Evolutionary conservation across 441 rosid genomes (phyloP), one percentile per base, ranked within the genome.

Genomic region (Caryocar brasiliense): DNA sequence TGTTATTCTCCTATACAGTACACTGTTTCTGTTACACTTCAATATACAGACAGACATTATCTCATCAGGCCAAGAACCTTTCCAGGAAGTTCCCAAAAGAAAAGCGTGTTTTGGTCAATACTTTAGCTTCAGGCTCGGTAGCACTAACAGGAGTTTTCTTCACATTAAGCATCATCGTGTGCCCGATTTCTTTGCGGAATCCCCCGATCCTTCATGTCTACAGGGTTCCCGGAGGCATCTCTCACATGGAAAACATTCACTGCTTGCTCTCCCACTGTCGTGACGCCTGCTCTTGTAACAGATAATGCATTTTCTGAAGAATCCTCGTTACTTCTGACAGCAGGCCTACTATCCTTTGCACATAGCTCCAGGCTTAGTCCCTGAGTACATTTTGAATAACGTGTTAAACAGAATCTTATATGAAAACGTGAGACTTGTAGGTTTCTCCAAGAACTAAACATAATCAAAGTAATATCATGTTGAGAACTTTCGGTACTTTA

Each of bases 341-440:
- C 65, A 86, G 68, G 1, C 97, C 97, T 36, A 83, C 85, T 80
- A 39, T 90, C 95, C 59, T 79, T 82, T n/a, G 94, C 93, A 1
- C 89, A 72, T 2, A 86, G 79, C 79, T 90, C 95, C 44, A 90
- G 67, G 64, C 94, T 79, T 56, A 85, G 47, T 32, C 97, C 97
- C 95, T 86, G 78, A 24, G 34, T 0, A 25, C 1, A 47, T 3
- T 4, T 9, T 6, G 12, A 20, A 23, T n/a, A n/a, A n/a, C n/a
- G n/a, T n/a, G n/a, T n/a, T n/a, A n/a, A n/a, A n/a, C n/a, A n/a
- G n/a, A n/a, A n/a, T n/a, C n/a, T n/a, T n/a, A n/a, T n/a, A n/a
- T n/a, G n/a, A n/a, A n/a, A n/a, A n/a, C n/a, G n/a, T n/a, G n/a
- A n/a, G n/a, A n/a, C n/a, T n/a, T n/a, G n/a, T n/a, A n/a, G n/a